Percentiles rank a stretch among this genome's conserved stretches.
Conservation (phyloP, 352 stramenopile species). For the Bremia lactucae region DNA sequence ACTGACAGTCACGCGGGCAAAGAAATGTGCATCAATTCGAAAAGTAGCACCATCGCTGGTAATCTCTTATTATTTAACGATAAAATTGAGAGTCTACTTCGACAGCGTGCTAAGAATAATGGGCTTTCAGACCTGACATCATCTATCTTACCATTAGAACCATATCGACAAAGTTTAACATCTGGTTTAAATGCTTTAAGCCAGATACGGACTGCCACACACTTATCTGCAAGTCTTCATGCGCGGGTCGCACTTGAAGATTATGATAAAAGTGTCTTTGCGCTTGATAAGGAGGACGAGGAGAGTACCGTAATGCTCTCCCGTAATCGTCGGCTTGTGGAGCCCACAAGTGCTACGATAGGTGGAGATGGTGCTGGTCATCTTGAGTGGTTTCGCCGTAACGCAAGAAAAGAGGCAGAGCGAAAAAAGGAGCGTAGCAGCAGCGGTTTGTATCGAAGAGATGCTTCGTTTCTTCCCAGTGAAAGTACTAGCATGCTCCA, state of each 20-base stretch:
- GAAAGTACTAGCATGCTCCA: conserved; percentile 27
- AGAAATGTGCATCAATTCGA: neutral
- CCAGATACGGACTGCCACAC: conserved; percentile 13
- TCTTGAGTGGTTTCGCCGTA: conserved; percentile 21
- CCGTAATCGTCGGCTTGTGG: conserved; percentile 11
- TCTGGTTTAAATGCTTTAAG: conserved; percentile 32
- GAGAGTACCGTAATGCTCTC: conserved; percentile 1
- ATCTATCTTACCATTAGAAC: conserved; percentile 11
- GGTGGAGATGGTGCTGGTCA: conserved; percentile 15
- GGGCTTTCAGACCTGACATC: conserved; percentile 14
- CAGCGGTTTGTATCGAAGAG: conserved; percentile 15
- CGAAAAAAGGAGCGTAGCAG: conserved; percentile 12
- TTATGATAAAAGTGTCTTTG: conserved; percentile 63
- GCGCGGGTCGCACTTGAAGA: conserved; percentile 35
- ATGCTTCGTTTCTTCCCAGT: conserved; percentile 8
- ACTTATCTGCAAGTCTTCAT: conserved; percentile 28
- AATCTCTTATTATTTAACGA: neutral
- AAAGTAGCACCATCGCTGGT: neutral
- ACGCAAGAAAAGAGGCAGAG: conserved; percentile 13
- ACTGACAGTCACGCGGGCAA: conserved; percentile 3
- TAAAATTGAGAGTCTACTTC: conserved; percentile 4
- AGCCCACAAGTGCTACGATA: conserved; percentile 21
- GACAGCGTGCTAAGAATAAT: conserved; percentile 12
- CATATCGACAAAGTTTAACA: conserved; percentile 36
- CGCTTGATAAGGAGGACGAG: conserved; percentile 2